phyloP scores from a whole-genome alignment of 768 basidiomycete genomes.

The Podaxis mareebaensis region DNA sequence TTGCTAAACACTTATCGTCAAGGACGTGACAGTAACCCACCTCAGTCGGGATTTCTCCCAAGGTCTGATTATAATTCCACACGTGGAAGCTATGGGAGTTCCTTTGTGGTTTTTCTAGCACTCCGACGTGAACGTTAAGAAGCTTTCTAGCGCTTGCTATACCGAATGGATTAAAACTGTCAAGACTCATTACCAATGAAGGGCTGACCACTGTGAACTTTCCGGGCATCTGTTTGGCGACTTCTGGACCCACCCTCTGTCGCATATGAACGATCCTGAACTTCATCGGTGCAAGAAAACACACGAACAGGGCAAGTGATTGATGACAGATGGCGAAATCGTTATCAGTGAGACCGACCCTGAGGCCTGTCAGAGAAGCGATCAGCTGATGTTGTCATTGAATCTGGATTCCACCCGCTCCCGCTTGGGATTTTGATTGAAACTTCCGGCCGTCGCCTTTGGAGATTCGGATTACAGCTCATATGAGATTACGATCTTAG shows the following conservation, averaged over 20 bases:
- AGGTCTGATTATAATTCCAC: neutral
- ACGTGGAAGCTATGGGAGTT: neutral
- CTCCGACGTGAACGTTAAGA: neutral
- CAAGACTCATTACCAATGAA: neutral
- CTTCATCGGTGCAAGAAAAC: neutral
- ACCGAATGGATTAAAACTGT: neutral
- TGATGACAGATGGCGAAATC: neutral
- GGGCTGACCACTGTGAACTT: neutral
- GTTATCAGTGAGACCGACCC: neutral
- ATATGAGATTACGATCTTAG: conserved; percentile 4
- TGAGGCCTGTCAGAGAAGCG: neutral
- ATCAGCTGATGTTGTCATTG: conserved; percentile 8
- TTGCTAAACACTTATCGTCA: neutral
- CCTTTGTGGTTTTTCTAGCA: neutral
- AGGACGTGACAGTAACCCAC: neutral
- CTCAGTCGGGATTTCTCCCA: neutral
- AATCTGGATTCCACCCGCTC: conserved; percentile 15
- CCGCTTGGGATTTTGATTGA: conserved; percentile 11
- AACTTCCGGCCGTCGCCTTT: conserved; percentile 2
- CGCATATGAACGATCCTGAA: neutral
- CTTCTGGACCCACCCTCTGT: neutral
- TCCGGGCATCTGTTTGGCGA: neutral
- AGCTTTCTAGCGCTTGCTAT: neutral
- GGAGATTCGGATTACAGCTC: conserved; percentile 6
- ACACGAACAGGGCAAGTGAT: no score